Evolutionary conservation across 78 protist genomes (phyloP).

Genomic region (slime mould (Dictyostelium discoideum)): DNA sequence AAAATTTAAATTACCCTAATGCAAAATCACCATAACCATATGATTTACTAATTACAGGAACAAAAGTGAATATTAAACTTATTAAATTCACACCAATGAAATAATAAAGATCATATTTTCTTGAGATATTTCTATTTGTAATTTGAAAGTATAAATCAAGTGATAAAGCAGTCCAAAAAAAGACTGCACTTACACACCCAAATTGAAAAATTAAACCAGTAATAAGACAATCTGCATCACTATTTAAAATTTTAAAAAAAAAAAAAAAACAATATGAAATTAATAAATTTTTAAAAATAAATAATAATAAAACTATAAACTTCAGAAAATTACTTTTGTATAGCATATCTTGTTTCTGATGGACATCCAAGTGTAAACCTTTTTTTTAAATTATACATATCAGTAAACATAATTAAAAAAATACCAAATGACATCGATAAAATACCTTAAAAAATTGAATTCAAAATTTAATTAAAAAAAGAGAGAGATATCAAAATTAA

Average conservation of each 20-base stretch:
- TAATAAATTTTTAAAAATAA: too few species aligned
- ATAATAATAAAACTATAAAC: too few species aligned
- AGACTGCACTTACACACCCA: conserved; percentile 9
- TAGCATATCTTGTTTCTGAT: background rate
- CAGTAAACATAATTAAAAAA: conserved; percentile 5
- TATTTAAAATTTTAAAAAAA: too few species aligned
- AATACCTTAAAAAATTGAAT: background rate
- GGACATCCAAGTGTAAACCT: background rate
- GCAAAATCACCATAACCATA: conserved; percentile 9
- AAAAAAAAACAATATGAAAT: too few species aligned
- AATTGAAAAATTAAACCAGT: conserved; percentile 44
- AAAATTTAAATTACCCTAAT: background rate
- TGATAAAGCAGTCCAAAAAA: background rate
- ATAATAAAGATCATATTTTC: conserved; percentile 1
- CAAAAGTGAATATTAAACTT: background rate
- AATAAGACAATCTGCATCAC: background rate
- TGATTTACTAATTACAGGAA: background rate
- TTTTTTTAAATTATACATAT: background rate
- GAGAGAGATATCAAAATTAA: background rate
- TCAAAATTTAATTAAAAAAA: background rate
- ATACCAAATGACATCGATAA: conserved; percentile 6
- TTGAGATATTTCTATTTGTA: background rate
- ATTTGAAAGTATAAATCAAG: conserved; percentile 23
- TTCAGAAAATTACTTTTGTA: background rate
- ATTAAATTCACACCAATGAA: background rate